Percentiles rank a stretch among this genome's conserved stretches.
These are phyloP conservation scores for Phaseolus coccineus DNA, from an alignment of 331 rosid species.

Conservation along the genomic window DNA sequence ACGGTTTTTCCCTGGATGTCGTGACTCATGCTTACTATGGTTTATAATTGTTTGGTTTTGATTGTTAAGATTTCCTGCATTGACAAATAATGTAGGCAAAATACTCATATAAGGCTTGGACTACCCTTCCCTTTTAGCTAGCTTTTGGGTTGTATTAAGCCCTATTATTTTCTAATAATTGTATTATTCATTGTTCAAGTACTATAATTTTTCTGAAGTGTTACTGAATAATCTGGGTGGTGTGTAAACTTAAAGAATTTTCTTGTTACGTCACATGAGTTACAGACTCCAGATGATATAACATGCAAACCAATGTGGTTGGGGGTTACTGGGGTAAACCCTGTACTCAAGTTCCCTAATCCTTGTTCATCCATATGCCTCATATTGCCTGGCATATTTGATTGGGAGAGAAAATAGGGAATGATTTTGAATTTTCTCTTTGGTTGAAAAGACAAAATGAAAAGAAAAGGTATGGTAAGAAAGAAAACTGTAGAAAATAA, in stretches of 20 bases:
- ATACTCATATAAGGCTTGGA: neutral
- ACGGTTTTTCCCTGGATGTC: neutral
- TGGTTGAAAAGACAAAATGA: slow-evolving; percentile 23
- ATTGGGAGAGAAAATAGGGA: slow-evolving; percentile 11
- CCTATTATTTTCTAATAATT: neutral
- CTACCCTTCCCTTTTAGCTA: neutral
- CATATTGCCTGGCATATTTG: neutral
- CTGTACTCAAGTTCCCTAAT: neutral
- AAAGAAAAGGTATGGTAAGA: neutral
- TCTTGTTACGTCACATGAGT: neutral
- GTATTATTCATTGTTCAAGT: neutral
- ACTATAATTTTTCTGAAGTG: neutral
- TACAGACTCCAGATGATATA: neutral
- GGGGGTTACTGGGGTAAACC: neutral
- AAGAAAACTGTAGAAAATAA: slow-evolving; percentile 26
- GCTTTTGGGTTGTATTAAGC: neutral
- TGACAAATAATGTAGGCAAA: neutral
- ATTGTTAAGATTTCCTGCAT: neutral
- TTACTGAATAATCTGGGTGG: neutral
- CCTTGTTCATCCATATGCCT: neutral
- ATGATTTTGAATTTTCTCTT: slow-evolving; percentile 17
- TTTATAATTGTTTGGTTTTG: neutral
- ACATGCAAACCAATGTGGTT: neutral
- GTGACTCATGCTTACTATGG: neutral
- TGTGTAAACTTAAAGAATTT: neutral